Evolutionary conservation across 345 rosid genomes (phyloP).

Genomic region (Boechera stricta): DNA sequence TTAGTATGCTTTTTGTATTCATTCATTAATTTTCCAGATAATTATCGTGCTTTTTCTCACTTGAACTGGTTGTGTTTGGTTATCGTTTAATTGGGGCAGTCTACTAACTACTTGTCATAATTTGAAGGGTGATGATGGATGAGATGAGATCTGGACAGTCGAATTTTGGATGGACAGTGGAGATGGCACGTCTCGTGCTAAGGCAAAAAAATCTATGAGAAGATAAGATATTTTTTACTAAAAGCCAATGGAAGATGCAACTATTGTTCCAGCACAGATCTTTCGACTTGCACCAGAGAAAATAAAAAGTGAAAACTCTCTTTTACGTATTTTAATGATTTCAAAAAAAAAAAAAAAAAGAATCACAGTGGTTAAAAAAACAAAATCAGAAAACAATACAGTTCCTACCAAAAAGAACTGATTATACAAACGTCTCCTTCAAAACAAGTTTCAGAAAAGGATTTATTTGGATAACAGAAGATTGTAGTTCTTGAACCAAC

Average conservation of each 20-base stretch:
- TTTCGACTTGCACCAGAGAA: slow-evolving; percentile 4
- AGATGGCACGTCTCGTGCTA: slow-evolving; percentile 45
- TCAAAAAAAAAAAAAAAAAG: not conserved
- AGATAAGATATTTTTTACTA: slow-evolving; percentile 36
- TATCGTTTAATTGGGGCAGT: slow-evolving; percentile 10
- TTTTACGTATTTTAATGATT: not conserved
- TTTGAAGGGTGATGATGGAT: not conserved
- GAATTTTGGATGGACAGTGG: slow-evolving; percentile 36
- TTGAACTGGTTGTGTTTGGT: slow-evolving; percentile 24
- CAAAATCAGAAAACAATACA: slow-evolving; percentile 33
- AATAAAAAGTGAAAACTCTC: not conserved
- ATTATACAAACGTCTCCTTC: slow-evolving; percentile 31
- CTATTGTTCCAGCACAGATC: slow-evolving; percentile 25
- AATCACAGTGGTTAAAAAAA: slow-evolving; percentile 2
- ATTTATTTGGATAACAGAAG: slow-evolving; percentile 28
- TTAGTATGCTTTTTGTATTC: not conserved
- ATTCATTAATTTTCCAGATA: not conserved
- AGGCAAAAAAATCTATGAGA: slow-evolving; percentile 32
- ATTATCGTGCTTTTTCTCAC: not conserved
- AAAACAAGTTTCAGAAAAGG: slow-evolving; percentile 27
- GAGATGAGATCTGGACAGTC: slow-evolving; percentile 46
- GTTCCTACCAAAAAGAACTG: slow-evolving; percentile 15
- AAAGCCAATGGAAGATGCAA: slow-evolving; percentile 15
- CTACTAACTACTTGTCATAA: slow-evolving; percentile 36
- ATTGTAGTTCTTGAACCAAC: not conserved